Evolutionary conservation across 164 flowering plant species (phyloP).

Genomic region (Platanus orientalis): DNA sequence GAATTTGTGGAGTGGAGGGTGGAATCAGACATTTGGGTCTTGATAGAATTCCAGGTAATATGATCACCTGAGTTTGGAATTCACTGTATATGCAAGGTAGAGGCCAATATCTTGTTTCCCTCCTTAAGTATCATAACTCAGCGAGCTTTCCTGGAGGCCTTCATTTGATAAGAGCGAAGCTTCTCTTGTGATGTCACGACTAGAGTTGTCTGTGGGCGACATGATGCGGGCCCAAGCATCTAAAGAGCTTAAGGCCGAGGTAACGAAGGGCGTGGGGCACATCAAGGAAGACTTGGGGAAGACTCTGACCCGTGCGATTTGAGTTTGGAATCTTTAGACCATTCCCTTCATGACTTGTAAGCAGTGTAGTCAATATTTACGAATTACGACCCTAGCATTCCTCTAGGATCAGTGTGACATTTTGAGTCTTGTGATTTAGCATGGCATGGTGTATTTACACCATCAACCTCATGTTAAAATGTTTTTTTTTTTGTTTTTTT

Average conservation of each 20-base stretch:
- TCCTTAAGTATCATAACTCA: not conserved
- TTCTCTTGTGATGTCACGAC: not conserved
- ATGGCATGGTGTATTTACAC: too few species aligned
- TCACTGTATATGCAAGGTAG: too few species aligned
- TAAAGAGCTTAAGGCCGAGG: not conserved
- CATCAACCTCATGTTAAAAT: too few species aligned
- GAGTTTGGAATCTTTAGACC: not conserved
- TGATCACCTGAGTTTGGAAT: not conserved
- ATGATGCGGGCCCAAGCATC: not conserved
- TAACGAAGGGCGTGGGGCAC: not conserved
- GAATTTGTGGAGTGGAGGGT: constrained; percentile 11
- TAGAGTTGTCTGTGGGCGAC: not conserved
- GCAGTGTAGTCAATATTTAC: too few species aligned
- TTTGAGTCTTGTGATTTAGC: too few species aligned
- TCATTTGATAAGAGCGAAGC: constrained; percentile 6
- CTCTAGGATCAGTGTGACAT: too few species aligned
- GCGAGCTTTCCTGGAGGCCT: constrained; percentile 5
- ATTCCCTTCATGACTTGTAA: too few species aligned
- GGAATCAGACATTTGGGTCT: constrained; percentile 16
- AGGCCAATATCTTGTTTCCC: too few species aligned
- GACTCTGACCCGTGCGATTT: not conserved
- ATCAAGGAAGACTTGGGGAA: not conserved
- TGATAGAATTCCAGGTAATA: not conserved
- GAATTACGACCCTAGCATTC: too few species aligned
- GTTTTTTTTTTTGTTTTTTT: too few species aligned